Evolutionary conservation across 202 grass and related monocot species (phyloP), one percentile per base, ranked within the genome.

Genomic region (Carex arenaria): DNA sequence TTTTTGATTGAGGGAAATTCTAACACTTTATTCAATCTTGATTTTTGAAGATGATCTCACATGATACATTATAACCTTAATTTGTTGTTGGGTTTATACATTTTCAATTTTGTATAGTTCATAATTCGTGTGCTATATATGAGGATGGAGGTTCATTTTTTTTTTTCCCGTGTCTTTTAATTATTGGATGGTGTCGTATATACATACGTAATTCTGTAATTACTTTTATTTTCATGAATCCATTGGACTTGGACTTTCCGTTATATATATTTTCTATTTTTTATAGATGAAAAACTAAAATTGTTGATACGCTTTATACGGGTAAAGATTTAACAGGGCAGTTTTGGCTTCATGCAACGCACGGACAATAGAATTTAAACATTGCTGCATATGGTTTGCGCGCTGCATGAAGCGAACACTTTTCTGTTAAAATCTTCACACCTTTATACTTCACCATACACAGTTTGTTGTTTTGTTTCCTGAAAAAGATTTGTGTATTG

Each of bases 91-190:
- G 19, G 20, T 5, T 14, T 53, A 30, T 74, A 52, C 5, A 23
- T 14, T 74, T 53, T 17, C 10, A 53, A 7, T 74, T 54, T 74
- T 74, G 45, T 54, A 74, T 74, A 74, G 71, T 74, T 74, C 30
- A 65, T 65, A 52, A 28, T 70, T 45, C 26, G 42, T 53, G 45
- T 53, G 22, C 7, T 74, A 17, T 31, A 17, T 31, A 6, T 74
- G 71, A 74, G 43, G 22, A 74, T 74, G 43, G 23, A 72, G 20
- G 30, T 74, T 7, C n/a, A 30, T 54, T 28, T 54, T 73, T 54
- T 31, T 51, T 8, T 30, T 38, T 18, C 18, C 0, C 9, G 10
- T 49, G 7, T 15, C 34, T 43, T 67, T 67, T 38, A 38, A 31
- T 52, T 73, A 19, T 73, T 67, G 18, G n/a, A 45, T 71, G 67